These are phyloP conservation scores for Aspergillus japonicus DNA, from an alignment of 2,329 filamentous ascomycete species.

Conservation along the genomic window DNA sequence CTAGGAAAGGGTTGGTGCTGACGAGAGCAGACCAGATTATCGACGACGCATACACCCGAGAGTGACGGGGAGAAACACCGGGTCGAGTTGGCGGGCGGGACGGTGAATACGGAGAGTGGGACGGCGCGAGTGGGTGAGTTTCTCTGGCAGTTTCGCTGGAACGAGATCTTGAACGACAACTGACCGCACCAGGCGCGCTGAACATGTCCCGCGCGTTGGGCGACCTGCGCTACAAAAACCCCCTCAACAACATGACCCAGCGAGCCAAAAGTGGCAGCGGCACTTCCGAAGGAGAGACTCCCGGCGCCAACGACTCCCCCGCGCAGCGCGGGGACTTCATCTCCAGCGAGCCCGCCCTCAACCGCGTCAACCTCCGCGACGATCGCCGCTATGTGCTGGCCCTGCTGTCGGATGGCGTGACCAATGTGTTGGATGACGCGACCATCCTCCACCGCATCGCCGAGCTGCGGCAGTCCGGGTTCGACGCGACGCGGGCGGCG, in stretches of 20 bases:
- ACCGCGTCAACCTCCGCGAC: neutral
- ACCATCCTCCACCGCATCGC: neutral
- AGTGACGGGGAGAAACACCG: slow-evolving; percentile 1
- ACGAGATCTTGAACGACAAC: no score
- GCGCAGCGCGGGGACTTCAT: neutral
- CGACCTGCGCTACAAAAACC: slow-evolving; percentile 13
- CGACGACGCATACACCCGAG: slow-evolving; percentile 9
- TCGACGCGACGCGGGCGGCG: neutral
- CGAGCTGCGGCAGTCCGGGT: neutral
- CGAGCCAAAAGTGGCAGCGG: neutral
- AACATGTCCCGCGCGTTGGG: slow-evolving; percentile 16
- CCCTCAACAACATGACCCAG: slow-evolving; percentile 4
- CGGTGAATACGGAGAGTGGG: slow-evolving; percentile 1
- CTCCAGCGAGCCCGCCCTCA: slow-evolving; percentile 2
- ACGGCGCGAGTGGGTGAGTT: slow-evolving; percentile 6
- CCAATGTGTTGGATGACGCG: slow-evolving; percentile 4
- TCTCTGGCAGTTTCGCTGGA: neutral
- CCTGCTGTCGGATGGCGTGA: slow-evolving; percentile 14
- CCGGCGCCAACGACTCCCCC: neutral
- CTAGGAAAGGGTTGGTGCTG: neutral
- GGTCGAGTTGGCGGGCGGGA: slow-evolving; percentile 10
- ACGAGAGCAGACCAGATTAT: slow-evolving; percentile 2
- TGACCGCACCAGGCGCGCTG: slow-evolving; percentile 1
- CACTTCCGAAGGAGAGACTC: neutral
- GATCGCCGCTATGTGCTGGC: slow-evolving; percentile 4